Percentiles rank a stretch among this genome's conserved stretches.
phyloP scores from a whole-genome alignment of 169 alveolate genomes.

The Cryptosporidium andersoni region DNA sequence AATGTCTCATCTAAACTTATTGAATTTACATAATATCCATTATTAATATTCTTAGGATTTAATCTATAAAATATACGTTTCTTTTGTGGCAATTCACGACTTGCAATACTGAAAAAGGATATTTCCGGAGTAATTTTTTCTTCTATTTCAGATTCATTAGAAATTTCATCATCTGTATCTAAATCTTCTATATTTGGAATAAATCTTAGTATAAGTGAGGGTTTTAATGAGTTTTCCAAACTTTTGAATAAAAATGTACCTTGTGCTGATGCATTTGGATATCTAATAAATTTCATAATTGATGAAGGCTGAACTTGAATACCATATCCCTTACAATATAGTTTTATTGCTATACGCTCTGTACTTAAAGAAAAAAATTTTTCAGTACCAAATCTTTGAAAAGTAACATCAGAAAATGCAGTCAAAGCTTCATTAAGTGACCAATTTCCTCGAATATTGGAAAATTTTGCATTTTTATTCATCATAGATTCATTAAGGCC shows the following conservation, averaged over 20 bases:
- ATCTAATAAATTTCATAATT: constrained; percentile 27
- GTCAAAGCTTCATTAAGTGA: neutral
- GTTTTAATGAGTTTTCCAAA: constrained; percentile 54
- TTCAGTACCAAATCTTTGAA: neutral
- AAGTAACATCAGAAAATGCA: neutral
- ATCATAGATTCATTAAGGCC: neutral
- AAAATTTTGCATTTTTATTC: constrained; percentile 15
- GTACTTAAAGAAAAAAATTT: constrained; percentile 33
- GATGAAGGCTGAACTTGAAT: constrained; percentile 62
- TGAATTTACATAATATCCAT: neutral
- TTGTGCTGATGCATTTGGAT: neutral
- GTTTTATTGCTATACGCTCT: constrained; percentile 54
- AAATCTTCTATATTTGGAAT: constrained; percentile 19
- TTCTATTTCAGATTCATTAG: neutral
- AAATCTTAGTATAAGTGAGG: constrained; percentile 22
- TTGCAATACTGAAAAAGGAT: constrained; percentile 32
- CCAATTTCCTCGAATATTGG: constrained; percentile 29
- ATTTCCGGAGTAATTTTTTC: constrained; percentile 29
- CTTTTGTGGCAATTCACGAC: constrained; percentile 35
- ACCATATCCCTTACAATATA: constrained; percentile 64
- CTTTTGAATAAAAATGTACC: constrained; percentile 35
- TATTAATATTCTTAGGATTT: neutral
- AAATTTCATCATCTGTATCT: neutral
- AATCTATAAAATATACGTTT: constrained; percentile 47
- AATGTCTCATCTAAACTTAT: constrained; percentile 31